These are phyloP conservation scores for Alternaria incomplexa DNA, from an alignment of 2,329 filamentous ascomycete species.

Conservation along the genomic window DNA sequence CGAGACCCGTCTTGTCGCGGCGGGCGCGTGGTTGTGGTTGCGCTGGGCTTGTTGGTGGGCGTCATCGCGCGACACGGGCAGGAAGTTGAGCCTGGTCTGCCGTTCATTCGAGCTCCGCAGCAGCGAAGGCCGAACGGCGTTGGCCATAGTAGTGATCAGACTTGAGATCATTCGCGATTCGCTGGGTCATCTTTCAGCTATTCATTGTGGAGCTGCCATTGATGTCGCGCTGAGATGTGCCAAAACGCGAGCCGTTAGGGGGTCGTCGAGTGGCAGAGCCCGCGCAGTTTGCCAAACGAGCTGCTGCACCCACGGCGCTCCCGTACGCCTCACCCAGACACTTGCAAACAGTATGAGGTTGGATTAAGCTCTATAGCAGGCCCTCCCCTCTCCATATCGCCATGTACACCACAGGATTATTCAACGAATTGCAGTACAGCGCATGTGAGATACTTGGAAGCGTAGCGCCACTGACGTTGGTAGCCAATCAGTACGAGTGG, in stretches of 20 bases:
- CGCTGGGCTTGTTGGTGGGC: conserved; percentile 19
- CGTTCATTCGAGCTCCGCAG: conserved; percentile 44
- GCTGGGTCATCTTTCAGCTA: conserved; percentile 36
- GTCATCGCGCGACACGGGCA: conserved; percentile 38
- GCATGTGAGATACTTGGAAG: conserved; percentile 17
- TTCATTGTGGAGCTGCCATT: conserved; percentile 35
- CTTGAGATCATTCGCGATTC: conserved; percentile 24
- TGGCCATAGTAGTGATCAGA: conserved; percentile 32
- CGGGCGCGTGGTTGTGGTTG: conserved; percentile 25
- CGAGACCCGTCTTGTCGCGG: conserved; percentile 37
- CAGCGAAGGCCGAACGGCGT: conserved; percentile 29
- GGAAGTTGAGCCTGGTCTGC: conserved; percentile 37
- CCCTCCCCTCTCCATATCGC: conserved; percentile 10
- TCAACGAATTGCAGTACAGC: conserved; percentile 26
- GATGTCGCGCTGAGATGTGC: conserved; percentile 35
- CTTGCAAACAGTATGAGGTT: conserved; percentile 13
- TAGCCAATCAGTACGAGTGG: conserved; percentile 22
- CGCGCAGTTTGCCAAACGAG: conserved; percentile 27
- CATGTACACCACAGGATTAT: conserved; percentile 2
- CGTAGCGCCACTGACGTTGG: conserved; percentile 23
- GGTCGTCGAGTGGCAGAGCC: conserved; percentile 27
- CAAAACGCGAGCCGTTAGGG: conserved; percentile 40
- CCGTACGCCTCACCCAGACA: background rate
- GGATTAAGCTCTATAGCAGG: conserved; percentile 22
- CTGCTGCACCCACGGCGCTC: conserved; percentile 13